Base-by-base conservation (phyloP, 768 basidiomycete genomes). In the Boletus rubroflammeus region DNA sequence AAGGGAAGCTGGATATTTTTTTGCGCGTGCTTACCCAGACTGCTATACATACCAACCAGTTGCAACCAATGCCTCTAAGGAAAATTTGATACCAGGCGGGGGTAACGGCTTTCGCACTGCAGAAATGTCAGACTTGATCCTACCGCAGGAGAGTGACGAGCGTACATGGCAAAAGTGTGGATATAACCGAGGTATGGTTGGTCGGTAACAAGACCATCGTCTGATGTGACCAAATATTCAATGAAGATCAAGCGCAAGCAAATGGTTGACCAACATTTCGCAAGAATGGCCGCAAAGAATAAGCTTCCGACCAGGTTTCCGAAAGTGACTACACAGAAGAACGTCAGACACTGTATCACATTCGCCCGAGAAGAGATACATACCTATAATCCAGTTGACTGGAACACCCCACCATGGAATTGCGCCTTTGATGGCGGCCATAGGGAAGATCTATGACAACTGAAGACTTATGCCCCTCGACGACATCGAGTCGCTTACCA, bases 21-120 rank as follows among this genome's bases (percentile, higher is more conserved):
- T 35, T 14, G 25, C 3, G 23, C 35, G 23, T 19, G 68, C 84
- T 28, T 52, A 86, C 87, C 86, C 87, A 89, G 51, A 89, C 73
- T 2, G 86, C 87, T 6, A 88, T 69, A 55, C 78, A 85, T 35
- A 89, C 87, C 1, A 89, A 75, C 86, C 85, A 89, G 59, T 89
- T 89, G 59, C 87, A 89, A 6, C 80, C 87, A 57, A 89, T 86
- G 0, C 86, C 87, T 15, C 86, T 75, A 19, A 89, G 69, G 70
- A 89, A 83, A 35, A 89, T 84, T 64, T 89, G 81, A 65, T 87
- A 76, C 86, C 86, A 89, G 31, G 76, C 68, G 2, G 87, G 87
- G 11, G 82, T 80, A 1, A 70, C 70, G 1, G 86, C 86, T 64
- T 88, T 89, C 36, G 79, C 66, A 43, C 86, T 88, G 46, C 17